A percentile compares a stretch with the other conserved stretches of the same genome.
Conservation (phyloP, 2,329 filamentous ascomycete genomes). For the Ophiostoma montium region DNA sequence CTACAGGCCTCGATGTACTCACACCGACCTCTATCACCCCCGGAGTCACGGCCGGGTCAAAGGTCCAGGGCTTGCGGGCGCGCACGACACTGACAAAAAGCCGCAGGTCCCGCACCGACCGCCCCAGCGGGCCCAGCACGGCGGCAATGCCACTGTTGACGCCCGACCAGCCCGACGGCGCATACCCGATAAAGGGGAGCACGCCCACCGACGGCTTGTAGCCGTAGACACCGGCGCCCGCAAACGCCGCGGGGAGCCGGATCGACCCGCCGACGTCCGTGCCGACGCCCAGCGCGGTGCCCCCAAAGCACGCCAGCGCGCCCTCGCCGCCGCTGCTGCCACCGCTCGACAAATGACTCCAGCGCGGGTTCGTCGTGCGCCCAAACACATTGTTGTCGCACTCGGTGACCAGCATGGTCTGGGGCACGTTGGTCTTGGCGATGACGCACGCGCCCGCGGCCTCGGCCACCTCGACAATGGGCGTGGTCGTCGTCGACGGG, state of each 20-base stretch:
- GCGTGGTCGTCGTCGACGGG: slow-evolving; percentile 9
- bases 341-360: slow-evolving; percentile 20
- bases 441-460: slow-evolving; percentile 30
- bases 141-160: slow-evolving; percentile 14
- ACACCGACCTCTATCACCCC: slow-evolving; percentile 39
- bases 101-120: slow-evolving; percentile 37
- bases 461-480: slow-evolving; percentile 18
- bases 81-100: slow-evolving; percentile 33
- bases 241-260: slow-evolving; percentile 19
- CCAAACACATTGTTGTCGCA: slow-evolving; percentile 24
- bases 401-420: slow-evolving; percentile 18
- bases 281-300: slow-evolving; percentile 21
- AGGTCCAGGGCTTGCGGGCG: slow-evolving; percentile 41
- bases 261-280: slow-evolving; percentile 21
- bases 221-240: slow-evolving; percentile 19
- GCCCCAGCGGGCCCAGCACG: slow-evolving; percentile 36
- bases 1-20: slow-evolving; percentile 26
- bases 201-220: slow-evolving; percentile 17
- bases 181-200: slow-evolving; percentile 14
- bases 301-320: slow-evolving; percentile 21
- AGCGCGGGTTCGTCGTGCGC: slow-evolving; percentile 21
- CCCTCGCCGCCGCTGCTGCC: slow-evolving; percentile 26
- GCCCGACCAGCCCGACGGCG: slow-evolving; percentile 18
- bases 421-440: slow-evolving; percentile 19
- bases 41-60: slow-evolving; percentile 70